These are phyloP conservation scores for Tolypocladium album DNA, from an alignment of 2,329 filamentous ascomycete species.

Conservation along the genomic window DNA sequence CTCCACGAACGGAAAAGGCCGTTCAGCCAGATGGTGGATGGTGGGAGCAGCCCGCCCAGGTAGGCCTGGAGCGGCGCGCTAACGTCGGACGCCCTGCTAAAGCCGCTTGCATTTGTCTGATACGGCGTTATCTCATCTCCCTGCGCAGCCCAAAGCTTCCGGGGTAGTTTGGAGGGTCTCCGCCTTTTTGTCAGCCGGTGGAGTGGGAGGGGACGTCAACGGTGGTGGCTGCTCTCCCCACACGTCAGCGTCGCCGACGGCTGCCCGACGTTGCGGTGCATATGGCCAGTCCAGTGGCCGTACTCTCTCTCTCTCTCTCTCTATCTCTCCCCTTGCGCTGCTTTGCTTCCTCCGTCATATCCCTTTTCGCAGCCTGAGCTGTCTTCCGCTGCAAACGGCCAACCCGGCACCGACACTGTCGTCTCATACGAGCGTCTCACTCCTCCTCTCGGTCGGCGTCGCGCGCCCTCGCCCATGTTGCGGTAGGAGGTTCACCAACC, in stretches of 20 bases:
- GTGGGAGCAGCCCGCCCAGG: background rate
- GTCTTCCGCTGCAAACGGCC: background rate
- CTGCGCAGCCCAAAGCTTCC: background rate
- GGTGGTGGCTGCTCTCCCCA: background rate
- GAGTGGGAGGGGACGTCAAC: background rate
- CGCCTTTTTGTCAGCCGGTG: background rate
- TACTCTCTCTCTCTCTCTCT: too few species aligned
- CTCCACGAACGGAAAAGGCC: background rate
- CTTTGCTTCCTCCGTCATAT: background rate
- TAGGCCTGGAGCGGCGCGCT: background rate
- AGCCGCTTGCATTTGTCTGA: background rate
- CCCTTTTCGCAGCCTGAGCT: background rate
- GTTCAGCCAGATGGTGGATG: background rate
- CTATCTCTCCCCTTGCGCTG: background rate
- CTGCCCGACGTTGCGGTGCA: background rate
- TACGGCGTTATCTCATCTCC: background rate
- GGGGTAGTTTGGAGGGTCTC: background rate
- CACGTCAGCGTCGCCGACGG: background rate
- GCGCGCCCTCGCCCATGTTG: background rate
- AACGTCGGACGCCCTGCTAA: background rate
- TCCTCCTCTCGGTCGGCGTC: background rate
- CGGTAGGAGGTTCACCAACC: background rate
- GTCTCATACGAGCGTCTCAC: background rate
- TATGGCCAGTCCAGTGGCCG: background rate
- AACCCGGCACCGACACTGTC: background rate